Evolutionary conservation across 1,284 basidiomycete genomes (phyloP).

Genomic region (Sanghuangporus baumii): DNA sequence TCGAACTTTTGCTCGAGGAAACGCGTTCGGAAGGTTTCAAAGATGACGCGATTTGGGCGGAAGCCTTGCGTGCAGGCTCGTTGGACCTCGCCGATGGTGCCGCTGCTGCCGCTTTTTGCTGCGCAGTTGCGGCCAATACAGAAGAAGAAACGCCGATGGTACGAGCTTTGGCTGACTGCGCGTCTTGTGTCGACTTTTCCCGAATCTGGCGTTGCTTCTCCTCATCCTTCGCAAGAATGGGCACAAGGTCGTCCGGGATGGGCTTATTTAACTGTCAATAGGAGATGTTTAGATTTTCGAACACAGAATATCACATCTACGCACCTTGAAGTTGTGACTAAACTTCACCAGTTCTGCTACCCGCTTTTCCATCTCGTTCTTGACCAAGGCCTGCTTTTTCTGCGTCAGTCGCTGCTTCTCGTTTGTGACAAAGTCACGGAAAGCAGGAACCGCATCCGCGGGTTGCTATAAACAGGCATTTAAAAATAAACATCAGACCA

Average conservation of each 20-base stretch:
- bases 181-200: conserved; percentile 70
- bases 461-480: conserved; percentile 39
- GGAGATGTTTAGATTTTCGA: neutral
- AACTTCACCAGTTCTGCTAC: conserved; percentile 92
- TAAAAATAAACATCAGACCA: neutral
- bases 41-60: conserved; percentile 5
- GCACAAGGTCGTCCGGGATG: conserved; percentile 91
- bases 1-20: conserved; percentile 15
- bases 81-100: conserved; percentile 14
- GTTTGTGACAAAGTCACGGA: conserved; percentile 85
- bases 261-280: conserved; percentile 72
- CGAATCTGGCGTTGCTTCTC: conserved; percentile 79
- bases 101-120: conserved; percentile 27
- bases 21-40: conserved; percentile 11
- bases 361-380: conserved; percentile 90
- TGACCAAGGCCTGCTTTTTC: conserved; percentile 85
- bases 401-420: conserved; percentile 86
- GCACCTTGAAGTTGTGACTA: conserved; percentile 88
- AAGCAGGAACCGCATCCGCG: conserved; percentile 68
- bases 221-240: conserved; percentile 87
- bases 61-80: conserved; percentile 14
- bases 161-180: conserved; percentile 56
- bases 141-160: conserved; percentile 47
- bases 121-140: conserved; percentile 30
- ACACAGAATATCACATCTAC: conserved; percentile 19